Evolutionary conservation across 2,329 filamentous ascomycete genomes (phyloP).

Genomic region (Grosmannia clavigera): DNA sequence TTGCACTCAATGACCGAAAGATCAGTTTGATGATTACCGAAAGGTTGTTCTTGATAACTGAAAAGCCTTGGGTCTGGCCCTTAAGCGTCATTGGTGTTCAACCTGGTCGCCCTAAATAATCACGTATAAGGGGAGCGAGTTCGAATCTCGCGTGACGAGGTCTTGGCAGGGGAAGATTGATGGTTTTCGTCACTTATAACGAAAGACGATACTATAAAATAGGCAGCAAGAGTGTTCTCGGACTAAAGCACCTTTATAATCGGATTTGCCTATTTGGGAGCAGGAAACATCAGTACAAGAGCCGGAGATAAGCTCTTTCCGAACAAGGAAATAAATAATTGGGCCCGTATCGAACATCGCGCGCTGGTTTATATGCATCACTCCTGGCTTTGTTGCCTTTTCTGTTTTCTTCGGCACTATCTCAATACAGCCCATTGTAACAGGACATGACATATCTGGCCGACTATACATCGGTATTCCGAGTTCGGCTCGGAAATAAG

Average conservation of each 20-base stretch:
- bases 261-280: neutral
- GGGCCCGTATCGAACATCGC: neutral
- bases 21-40: too few relatives aligned
- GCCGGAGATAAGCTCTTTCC: neutral
- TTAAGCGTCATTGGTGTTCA: too few relatives aligned
- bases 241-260: too few relatives aligned
- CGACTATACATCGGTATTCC: conserved; percentile 13
- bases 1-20: too few relatives aligned
- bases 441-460: neutral
- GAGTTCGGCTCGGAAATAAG: conserved; percentile 3
- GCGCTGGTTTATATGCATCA: too few relatives aligned
- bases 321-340: neutral
- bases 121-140: too few relatives aligned
- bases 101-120: too few relatives aligned
- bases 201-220: neutral
- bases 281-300: neutral
- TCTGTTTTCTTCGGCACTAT: neutral
- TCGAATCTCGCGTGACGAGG: too few relatives aligned
- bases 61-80: too few relatives aligned
- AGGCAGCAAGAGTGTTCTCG: neutral
- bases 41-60: too few relatives aligned
- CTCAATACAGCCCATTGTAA: neutral
- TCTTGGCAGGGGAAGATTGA: too few relatives aligned
- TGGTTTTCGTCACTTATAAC: too few relatives aligned
- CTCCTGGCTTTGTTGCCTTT: neutral